Percentiles rank a stretch among this genome's conserved stretches.
Evolutionary conservation across 805 yeast species (phyloP).

Genomic region (Nakazawaea molendinolei): DNA sequence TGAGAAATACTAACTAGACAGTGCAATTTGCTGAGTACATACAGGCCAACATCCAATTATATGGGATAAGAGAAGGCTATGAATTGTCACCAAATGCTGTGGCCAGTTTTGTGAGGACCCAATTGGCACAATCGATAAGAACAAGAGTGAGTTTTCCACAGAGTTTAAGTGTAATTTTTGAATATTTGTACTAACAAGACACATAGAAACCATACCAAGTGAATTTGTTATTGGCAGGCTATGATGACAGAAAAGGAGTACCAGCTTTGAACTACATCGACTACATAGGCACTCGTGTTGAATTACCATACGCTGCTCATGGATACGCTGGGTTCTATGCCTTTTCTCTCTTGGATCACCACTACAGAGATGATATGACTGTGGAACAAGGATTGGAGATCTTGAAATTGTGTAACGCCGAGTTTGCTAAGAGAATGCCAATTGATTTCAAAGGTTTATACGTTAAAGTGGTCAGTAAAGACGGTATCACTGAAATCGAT

Average conservation of each 20-base stretch:
- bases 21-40: constrained; percentile 91
- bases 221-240: constrained; percentile 84
- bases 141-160: constrained; percentile 61
- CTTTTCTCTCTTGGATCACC: constrained; percentile 83
- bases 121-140: constrained; percentile 81
- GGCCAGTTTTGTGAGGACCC: constrained; percentile 82
- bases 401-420: constrained; percentile 66
- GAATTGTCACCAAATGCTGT: constrained; percentile 83
- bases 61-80: constrained; percentile 75
- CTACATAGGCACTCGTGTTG: constrained; percentile 86
- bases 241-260: constrained; percentile 46
- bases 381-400: constrained; percentile 74
- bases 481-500: constrained; percentile 26
- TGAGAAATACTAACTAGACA: constrained; percentile 1
- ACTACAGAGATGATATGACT: constrained; percentile 71
- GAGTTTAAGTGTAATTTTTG: too few species aligned
- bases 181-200: neutral
- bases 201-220: constrained; percentile 82
- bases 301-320: constrained; percentile 94
- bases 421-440: constrained; percentile 80
- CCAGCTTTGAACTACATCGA: constrained; percentile 86
- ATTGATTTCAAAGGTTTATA: constrained; percentile 81
- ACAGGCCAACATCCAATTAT: constrained; percentile 86
- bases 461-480: constrained; percentile 27
- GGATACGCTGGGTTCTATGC: constrained; percentile 98